Percentiles rank a stretch among this genome's conserved stretches.
Evolutionary conservation across 2,329 filamentous ascomycete genomes (phyloP).

Genomic region (Pseudofabraea citricarpa): DNA sequence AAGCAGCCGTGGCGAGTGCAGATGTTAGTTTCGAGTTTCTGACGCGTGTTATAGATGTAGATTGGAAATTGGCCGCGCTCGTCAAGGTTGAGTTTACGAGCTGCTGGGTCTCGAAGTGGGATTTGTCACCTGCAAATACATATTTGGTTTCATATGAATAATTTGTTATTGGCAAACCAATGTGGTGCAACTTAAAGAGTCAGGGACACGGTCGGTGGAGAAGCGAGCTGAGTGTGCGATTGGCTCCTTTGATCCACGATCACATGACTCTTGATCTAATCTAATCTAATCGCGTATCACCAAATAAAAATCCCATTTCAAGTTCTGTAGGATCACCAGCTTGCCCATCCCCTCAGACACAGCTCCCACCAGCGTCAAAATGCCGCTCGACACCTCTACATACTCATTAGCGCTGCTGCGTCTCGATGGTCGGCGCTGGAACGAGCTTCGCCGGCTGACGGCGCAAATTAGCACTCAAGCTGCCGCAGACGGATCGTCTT

Average conservation of each 20-base stretch:
- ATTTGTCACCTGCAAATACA: no score
- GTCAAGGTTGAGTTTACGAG: no score
- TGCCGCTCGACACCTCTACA: conserved; percentile 93
- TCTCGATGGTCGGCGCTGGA: conserved; percentile 87
- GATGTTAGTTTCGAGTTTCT: no score
- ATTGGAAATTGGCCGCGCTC: no score
- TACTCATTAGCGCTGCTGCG: conserved; percentile 83
- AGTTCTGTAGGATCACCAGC: background rate
- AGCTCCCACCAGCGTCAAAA: conserved; percentile 31
- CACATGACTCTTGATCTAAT: background rate
- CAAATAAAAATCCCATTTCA: background rate
- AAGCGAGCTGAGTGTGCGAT: no score
- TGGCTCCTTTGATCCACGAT: background rate
- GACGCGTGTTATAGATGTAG: no score
- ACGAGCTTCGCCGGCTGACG: conserved; percentile 85
- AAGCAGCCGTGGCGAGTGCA: no score
- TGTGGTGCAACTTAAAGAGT: no score
- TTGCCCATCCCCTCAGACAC: background rate
- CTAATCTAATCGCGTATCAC: background rate
- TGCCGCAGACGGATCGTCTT: conserved; percentile 86
- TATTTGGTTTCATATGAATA: no score
- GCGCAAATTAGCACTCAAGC: conserved; percentile 91
- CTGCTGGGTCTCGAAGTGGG: no score
- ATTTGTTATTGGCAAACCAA: no score
- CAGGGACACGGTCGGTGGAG: no score